phyloP scores from a whole-genome alignment of 2,329 filamentous ascomycete species.

The Gnomoniopsis sp. region DNA sequence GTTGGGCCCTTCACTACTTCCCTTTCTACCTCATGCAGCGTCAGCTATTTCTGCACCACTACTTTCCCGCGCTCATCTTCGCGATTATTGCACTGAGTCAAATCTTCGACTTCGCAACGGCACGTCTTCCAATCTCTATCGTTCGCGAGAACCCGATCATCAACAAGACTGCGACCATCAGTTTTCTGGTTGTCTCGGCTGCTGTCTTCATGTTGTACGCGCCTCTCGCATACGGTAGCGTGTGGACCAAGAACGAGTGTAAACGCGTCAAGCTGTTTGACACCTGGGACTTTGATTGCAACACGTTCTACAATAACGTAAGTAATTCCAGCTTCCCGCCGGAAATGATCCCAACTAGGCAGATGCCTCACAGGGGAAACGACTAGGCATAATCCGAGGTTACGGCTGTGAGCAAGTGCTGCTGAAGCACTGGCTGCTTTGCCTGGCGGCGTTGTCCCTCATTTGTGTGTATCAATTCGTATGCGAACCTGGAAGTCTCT shows the following conservation, averaged over 20 bases:
- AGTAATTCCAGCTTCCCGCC: slow-evolving; percentile 43
- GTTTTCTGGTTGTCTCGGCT: slow-evolving; percentile 71
- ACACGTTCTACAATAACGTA: slow-evolving; percentile 83
- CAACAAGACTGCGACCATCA: slow-evolving; percentile 69
- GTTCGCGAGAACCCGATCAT: slow-evolving; percentile 68
- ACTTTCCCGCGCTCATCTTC: slow-evolving; percentile 96
- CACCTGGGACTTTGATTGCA: slow-evolving; percentile 98
- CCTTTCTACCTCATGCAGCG: slow-evolving; percentile 98
- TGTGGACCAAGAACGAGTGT: slow-evolving; percentile 89
- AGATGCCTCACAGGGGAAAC: slow-evolving; percentile 27
- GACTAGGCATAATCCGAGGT: neutral
- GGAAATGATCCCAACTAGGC: slow-evolving; percentile 33
- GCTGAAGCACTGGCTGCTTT: neutral
- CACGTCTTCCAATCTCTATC: slow-evolving; percentile 66
- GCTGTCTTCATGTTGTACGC: slow-evolving; percentile 80
- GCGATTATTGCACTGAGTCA: slow-evolving; percentile 87
- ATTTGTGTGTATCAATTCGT: neutral
- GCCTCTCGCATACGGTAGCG: slow-evolving; percentile 87
- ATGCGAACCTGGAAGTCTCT: slow-evolving; percentile 3
- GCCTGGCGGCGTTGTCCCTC: neutral
- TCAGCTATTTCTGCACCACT: slow-evolving; percentile 97
- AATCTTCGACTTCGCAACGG: slow-evolving; percentile 79
- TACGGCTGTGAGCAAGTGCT: slow-evolving; percentile 8
- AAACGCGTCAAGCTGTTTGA: slow-evolving; percentile 80
- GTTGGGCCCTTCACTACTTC: slow-evolving; percentile 98